A percentile compares a stretch with the other conserved stretches of the same genome.
Evolutionary conservation across 2,329 filamentous ascomycete genomes (phyloP).

Genomic region (Cryphonectria parasitica): DNA sequence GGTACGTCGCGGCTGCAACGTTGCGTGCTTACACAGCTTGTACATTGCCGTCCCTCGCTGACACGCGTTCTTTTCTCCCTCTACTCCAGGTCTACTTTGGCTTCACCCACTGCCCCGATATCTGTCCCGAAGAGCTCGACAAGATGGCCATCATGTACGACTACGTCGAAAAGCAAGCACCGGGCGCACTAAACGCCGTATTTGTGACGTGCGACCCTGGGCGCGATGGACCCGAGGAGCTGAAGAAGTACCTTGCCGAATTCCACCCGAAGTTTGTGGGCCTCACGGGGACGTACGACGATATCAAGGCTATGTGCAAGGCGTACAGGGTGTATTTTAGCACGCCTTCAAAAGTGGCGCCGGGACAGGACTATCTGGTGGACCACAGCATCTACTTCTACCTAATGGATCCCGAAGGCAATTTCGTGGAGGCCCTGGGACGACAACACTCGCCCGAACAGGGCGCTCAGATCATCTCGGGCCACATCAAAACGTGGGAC

Average conservation of each 20-base stretch:
- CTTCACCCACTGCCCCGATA: slow-evolving; percentile 97
- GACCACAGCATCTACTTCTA: slow-evolving; percentile 99
- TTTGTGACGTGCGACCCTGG: slow-evolving; percentile 97
- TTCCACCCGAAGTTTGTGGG: slow-evolving; percentile 89
- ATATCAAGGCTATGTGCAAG: slow-evolving; percentile 94
- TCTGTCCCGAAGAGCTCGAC: slow-evolving; percentile 97
- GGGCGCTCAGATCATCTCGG: slow-evolving; percentile 80
- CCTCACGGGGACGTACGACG: slow-evolving; percentile 89
- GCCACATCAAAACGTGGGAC: slow-evolving; percentile 74
- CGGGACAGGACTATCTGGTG: slow-evolving; percentile 94
- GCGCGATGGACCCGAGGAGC: slow-evolving; percentile 81
- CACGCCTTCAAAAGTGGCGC: slow-evolving; percentile 84
- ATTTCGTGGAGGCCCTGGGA: slow-evolving; percentile 96
- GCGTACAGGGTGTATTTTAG: slow-evolving; percentile 97
- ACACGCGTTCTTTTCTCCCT: slow-evolving; percentile 4
- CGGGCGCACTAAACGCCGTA: slow-evolving; percentile 68
- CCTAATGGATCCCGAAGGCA: slow-evolving; percentile 96
- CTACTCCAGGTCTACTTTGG: slow-evolving; percentile 84
- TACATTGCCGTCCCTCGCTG: neutral
- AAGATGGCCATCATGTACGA: slow-evolving; percentile 99
- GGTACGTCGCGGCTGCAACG: slow-evolving; percentile 47
- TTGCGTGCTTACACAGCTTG: neutral
- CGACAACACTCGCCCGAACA: slow-evolving; percentile 90
- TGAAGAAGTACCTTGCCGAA: slow-evolving; percentile 85
- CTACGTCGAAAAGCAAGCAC: slow-evolving; percentile 57